These are phyloP conservation scores for Dactylellina leptospora DNA, from an alignment of 2,329 filamentous ascomycete species.

Conservation along the genomic window DNA sequence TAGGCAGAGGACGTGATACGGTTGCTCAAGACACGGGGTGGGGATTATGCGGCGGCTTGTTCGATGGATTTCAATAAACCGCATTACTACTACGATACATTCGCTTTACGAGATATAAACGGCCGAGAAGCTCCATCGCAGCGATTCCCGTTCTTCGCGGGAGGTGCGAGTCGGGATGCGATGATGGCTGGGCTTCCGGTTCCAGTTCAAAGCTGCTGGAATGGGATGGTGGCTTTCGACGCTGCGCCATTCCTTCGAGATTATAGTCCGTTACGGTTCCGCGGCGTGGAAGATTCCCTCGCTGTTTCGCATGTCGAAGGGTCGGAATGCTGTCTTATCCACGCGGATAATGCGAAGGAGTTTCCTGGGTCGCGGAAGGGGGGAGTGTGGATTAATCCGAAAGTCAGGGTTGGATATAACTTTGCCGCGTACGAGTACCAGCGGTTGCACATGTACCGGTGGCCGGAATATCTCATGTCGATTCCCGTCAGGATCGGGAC, in stretches of 20 bases:
- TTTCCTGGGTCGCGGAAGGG: constrained; percentile 52
- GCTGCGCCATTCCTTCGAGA: constrained; percentile 66
- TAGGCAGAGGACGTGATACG: constrained; percentile 68
- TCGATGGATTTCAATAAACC: constrained; percentile 69
- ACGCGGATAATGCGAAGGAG: constrained; percentile 72
- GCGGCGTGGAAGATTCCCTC: constrained; percentile 71
- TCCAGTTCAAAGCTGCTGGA: constrained; percentile 74
- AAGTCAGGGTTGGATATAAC: constrained; percentile 74
- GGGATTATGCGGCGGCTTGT: constrained; percentile 71
- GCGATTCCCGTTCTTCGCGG: constrained; percentile 70
- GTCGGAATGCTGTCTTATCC: constrained; percentile 81
- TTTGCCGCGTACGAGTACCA: constrained; percentile 65
- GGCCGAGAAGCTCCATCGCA: constrained; percentile 66
- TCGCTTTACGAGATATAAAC: constrained; percentile 68
- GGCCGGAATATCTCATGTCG: constrained; percentile 65
- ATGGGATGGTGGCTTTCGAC: constrained; percentile 69
- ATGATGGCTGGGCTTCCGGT: constrained; percentile 66
- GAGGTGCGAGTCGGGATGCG: constrained; percentile 64
- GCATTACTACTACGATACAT: constrained; percentile 70
- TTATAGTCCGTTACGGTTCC: constrained; percentile 67
- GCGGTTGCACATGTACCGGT: constrained; percentile 58
- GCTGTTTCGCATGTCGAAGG: constrained; percentile 73
- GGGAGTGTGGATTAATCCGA: constrained; percentile 75
- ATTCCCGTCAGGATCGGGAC: constrained; percentile 61
- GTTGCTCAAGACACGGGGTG: constrained; percentile 68